phyloP scores from a whole-genome alignment of 768 basidiomycete species.

The Dentipellis sp. region DNA sequence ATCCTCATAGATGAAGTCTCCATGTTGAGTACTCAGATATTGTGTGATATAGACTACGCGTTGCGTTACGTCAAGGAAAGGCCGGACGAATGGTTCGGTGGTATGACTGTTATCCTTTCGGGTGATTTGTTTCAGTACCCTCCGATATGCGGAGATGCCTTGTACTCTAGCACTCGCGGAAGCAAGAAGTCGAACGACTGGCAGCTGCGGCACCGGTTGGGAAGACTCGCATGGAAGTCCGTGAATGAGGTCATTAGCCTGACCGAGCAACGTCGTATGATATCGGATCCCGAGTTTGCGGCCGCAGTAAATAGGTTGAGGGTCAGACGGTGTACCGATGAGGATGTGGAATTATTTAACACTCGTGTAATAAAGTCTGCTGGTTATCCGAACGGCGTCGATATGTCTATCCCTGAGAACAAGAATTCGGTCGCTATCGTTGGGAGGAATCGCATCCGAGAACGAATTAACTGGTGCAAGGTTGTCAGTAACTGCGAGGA shows the following conservation, averaged over 20 bases:
- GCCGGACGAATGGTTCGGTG: conserved; percentile 21
- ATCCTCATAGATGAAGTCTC: conserved; percentile 24
- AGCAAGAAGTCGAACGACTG: not conserved
- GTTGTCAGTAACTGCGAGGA: too few species aligned
- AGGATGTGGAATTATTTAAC: not conserved
- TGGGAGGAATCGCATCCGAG: too few species aligned
- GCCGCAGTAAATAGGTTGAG: not conserved
- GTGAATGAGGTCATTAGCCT: not conserved
- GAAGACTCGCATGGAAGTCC: not conserved
- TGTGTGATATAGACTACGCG: conserved; percentile 21
- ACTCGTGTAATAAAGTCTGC: not conserved
- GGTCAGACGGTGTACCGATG: not conserved
- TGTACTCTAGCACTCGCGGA: conserved; percentile 19
- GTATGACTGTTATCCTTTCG: conserved; percentile 21
- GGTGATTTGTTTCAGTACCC: conserved; percentile 27
- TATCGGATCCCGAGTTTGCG: not conserved
- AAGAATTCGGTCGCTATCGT: not conserved
- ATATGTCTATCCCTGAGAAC: not conserved
- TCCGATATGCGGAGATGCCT: conserved; percentile 20
- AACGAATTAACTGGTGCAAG: too few species aligned
- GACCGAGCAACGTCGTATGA: not conserved
- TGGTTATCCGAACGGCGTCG: not conserved
- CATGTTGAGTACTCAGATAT: conserved; percentile 9
- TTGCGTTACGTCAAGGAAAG: conserved; percentile 16
- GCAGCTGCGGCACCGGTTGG: not conserved